Percentiles rank a stretch among this genome's conserved stretches.
Conservation (phyloP, 2,329 filamentous ascomycete genomes). For the Ophiostoma pallidulum region DNA sequence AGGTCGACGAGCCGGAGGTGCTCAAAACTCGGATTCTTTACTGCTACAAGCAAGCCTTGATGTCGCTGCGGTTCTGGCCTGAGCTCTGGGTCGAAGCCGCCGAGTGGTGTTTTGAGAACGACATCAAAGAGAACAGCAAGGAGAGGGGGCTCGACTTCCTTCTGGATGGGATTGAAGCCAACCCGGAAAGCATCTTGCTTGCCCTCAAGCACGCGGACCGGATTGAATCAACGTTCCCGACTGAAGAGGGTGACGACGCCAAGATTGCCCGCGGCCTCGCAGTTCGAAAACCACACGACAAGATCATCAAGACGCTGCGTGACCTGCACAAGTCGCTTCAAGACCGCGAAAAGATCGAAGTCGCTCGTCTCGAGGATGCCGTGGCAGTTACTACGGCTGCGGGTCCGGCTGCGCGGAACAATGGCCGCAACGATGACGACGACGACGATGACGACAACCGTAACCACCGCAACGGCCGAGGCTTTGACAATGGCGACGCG, state of each 20-base stretch:
- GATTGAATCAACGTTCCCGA: constrained; percentile 67
- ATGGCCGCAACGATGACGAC: constrained; percentile 19
- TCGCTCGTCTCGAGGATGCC: constrained; percentile 48
- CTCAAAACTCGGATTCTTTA: constrained; percentile 77
- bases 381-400: constrained; percentile 22
- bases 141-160: constrained; percentile 65
- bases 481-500: constrained; percentile 23
- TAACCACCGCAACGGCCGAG: too few species aligned
- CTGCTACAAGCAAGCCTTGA: constrained; percentile 86
- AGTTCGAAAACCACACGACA: constrained; percentile 75
- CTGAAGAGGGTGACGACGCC: constrained; percentile 66
- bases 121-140: constrained; percentile 51
- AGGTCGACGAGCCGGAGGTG: constrained; percentile 64
- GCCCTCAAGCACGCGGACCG: constrained; percentile 85
- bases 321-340: constrained; percentile 67
- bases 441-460: constrained; percentile 23
- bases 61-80: constrained; percentile 89
- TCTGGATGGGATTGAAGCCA: constrained; percentile 72
- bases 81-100: constrained; percentile 94
- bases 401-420: constrained; percentile 1
- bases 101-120: constrained; percentile 81
- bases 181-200: constrained; percentile 86
- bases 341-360: constrained; percentile 48
- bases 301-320: constrained; percentile 79
- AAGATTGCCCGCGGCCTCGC: constrained; percentile 67